A percentile compares a stretch with the other conserved stretches of the same genome.
Conservation (phyloP, 306 rosid species). For the Citrullus mucosospermus region DNA sequence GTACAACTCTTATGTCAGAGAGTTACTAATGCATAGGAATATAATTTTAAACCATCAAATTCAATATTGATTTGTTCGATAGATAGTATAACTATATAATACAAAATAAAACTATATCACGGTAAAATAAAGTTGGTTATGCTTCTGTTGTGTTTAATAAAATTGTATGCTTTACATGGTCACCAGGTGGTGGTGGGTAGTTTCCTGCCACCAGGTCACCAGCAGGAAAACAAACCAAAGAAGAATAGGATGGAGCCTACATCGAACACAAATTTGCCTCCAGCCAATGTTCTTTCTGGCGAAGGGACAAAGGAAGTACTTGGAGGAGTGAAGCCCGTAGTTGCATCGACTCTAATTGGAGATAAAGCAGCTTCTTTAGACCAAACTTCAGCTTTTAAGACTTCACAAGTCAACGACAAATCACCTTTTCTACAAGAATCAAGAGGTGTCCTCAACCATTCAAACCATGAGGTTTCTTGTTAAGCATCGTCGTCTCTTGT, state of each 20-base stretch:
- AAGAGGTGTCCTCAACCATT: background rate
- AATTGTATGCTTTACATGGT: background rate
- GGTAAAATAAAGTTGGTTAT: no score
- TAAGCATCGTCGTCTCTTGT: background rate
- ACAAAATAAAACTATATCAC: no score
- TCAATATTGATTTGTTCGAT: background rate
- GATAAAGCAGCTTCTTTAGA: background rate
- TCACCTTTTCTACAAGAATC: background rate
- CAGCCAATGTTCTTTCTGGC: background rate
- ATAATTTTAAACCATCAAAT: background rate
- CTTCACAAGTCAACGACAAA: background rate
- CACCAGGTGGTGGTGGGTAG: conserved; percentile 8
- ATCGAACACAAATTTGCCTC: background rate
- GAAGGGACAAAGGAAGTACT: background rate
- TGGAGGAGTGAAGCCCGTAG: background rate
- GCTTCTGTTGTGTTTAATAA: no score
- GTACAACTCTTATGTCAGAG: background rate
- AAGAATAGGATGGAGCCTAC: conserved; percentile 2
- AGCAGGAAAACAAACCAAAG: background rate
- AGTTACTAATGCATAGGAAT: background rate
- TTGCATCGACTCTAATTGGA: background rate
- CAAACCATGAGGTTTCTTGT: conserved; percentile 10
- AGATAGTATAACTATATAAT: background rate
- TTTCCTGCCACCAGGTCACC: conserved; percentile 2
- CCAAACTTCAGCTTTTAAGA: background rate